A percentile compares a stretch with the other conserved stretches of the same genome.
These are phyloP conservation scores for Aphanomyces astaci DNA, from an alignment of 352 stramenopile genomes.

Conservation along the genomic window DNA sequence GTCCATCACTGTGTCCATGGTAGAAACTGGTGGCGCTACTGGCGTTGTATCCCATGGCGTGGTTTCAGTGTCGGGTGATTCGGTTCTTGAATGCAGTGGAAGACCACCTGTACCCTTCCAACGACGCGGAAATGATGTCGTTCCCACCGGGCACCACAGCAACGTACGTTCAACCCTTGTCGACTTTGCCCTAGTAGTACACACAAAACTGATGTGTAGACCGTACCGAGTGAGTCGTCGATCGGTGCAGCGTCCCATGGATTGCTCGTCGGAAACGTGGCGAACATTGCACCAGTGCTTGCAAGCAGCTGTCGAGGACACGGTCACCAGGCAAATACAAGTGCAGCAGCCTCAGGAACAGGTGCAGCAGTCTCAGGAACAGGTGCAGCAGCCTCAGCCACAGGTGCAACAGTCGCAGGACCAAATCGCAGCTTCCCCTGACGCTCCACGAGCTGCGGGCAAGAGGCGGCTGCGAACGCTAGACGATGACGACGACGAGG, in stretches of 20 bases:
- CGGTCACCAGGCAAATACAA: not conserved
- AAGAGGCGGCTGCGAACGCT: too few species aligned
- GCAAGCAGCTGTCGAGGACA: not conserved
- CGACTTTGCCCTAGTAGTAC: too few species aligned
- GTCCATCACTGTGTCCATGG: not conserved
- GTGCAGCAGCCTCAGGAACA: not conserved
- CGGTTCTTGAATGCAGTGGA: constrained; percentile 4
- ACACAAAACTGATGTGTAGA: not conserved
- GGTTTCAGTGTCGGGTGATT: not conserved
- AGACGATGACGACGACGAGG: too few species aligned
- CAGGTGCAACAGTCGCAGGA: too few species aligned
- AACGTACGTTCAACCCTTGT: not conserved
- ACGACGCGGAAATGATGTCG: not conserved
- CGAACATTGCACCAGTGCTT: not conserved
- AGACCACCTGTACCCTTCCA: not conserved
- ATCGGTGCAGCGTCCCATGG: not conserved
- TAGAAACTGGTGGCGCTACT: not conserved
- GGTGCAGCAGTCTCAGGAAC: not conserved
- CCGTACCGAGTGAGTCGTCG: not conserved
- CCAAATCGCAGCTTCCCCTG: too few species aligned
- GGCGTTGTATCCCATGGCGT: not conserved
- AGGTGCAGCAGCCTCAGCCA: not conserved
- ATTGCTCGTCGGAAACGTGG: not conserved
- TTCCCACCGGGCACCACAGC: not conserved
- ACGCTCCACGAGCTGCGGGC: too few species aligned